Evolutionary conservation across 441 rosid species (phyloP), one percentile per base, ranked within the genome.

Genomic region (Euphorbia celastroides): DNA sequence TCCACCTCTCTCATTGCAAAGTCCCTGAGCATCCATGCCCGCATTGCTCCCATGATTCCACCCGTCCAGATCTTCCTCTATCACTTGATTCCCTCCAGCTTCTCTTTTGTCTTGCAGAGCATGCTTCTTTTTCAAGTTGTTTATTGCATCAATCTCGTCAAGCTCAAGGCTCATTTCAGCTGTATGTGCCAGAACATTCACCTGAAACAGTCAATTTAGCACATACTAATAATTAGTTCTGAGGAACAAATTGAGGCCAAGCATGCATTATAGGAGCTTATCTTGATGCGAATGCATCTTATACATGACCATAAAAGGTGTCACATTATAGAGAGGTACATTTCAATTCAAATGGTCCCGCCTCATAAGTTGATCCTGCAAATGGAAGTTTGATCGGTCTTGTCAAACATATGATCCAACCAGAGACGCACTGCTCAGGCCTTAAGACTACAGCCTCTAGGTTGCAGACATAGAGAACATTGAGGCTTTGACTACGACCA

Each of bases 41-140:
- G n/a, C n/a, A 27, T 19, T 6, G 61, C 74, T 57, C 41, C 68
- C 46, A 44, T 66, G 38, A n/a, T n/a, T n/a, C n/a, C n/a, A n/a
- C n/a, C n/a, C n/a, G n/a, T n/a, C n/a, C n/a, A n/a, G n/a, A n/a
- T n/a, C n/a, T n/a, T n/a, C n/a, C n/a, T n/a, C n/a, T n/a, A n/a
- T n/a, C n/a, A n/a, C n/a, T n/a, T n/a, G n/a, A n/a, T n/a, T n/a
- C n/a, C n/a, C n/a, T n/a, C n/a, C n/a, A 41, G 54, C 58, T 72
- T 93, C 99, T 62, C 66, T 85, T 46, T 77, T 73, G 72, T 92
- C 86, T 51, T 94, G 98, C 26, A 32, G 71, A 73, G 74, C 79
- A 75, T 94, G 99, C 71, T 77, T 80, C 70, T 44, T 55, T 74
- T 87, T 92, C 81, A 89, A 66, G 36, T 20, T 71, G 64, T 75